A percentile compares a stretch with the other conserved stretches of the same genome.
These are phyloP conservation scores for Lentithecium fluviatile DNA, from an alignment of 495 filamentous ascomycete species.

Conservation along the genomic window DNA sequence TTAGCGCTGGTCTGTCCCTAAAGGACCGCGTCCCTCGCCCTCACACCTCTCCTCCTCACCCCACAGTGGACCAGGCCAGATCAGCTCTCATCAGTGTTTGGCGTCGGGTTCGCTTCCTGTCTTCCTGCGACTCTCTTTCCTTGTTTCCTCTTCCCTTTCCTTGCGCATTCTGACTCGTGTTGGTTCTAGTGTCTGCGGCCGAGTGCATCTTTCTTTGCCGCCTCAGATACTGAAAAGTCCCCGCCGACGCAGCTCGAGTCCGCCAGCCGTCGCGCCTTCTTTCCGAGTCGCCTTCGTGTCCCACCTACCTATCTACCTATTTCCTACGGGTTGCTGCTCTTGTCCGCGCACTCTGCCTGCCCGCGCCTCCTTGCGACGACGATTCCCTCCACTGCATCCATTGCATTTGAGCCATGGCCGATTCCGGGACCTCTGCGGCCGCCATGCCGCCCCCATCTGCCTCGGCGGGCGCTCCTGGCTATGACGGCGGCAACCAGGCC, in stretches of 20 bases:
- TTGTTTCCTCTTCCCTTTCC: constrained; percentile 32
- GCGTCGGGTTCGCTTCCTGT: constrained; percentile 34
- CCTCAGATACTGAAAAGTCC: neutral
- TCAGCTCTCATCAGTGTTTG: constrained; percentile 32
- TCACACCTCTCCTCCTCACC: constrained; percentile 23
- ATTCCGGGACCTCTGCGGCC: constrained; percentile 24
- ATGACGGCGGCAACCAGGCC: constrained; percentile 37
- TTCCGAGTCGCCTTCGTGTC: constrained; percentile 3
- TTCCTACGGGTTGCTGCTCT: neutral
- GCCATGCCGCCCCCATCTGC: constrained; percentile 37
- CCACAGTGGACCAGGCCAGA: constrained; percentile 26
- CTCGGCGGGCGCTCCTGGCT: constrained; percentile 39
- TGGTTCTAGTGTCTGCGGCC: constrained; percentile 9
- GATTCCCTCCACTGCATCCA: neutral
- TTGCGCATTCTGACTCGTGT: constrained; percentile 25
- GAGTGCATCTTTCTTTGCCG: constrained; percentile 26
- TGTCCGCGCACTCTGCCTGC: constrained; percentile 1
- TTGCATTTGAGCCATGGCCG: constrained; percentile 25
- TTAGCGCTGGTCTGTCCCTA: constrained; percentile 18
- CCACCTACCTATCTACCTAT: neutral
- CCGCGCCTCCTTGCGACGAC: constrained; percentile 12
- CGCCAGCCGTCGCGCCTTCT: neutral
- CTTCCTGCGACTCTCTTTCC: constrained; percentile 27
- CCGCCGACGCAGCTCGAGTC: constrained; percentile 1
- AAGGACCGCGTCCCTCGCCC: constrained; percentile 6